Percentiles rank a stretch among this genome's conserved stretches.
Conservation (phyloP, 2,329 filamentous ascomycete genomes). For the Paramyrothecium sp. region DNA sequence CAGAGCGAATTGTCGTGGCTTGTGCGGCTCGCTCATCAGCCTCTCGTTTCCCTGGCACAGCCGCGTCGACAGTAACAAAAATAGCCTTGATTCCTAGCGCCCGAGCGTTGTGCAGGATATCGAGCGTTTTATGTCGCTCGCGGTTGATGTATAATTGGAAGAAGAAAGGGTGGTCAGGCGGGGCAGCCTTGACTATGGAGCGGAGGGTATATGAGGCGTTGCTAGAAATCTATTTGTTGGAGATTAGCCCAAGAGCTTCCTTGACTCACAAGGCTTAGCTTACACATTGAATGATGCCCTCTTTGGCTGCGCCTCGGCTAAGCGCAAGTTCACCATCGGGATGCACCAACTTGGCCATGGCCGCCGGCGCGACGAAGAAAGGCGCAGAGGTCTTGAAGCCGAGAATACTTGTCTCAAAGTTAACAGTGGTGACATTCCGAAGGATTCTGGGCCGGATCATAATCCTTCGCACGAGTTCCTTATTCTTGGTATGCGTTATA, state of each 20-base stretch:
- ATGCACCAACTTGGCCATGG: slow-evolving; percentile 15
- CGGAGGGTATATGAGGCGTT: slow-evolving; percentile 48
- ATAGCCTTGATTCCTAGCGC: slow-evolving; percentile 48
- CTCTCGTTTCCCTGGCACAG: slow-evolving; percentile 55
- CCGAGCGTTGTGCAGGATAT: slow-evolving; percentile 36
- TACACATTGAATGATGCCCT: slow-evolving; percentile 48
- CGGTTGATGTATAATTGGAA: slow-evolving; percentile 56
- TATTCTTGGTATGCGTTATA: slow-evolving; percentile 48
- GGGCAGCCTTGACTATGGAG: slow-evolving; percentile 37
- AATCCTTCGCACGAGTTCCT: slow-evolving; percentile 44
- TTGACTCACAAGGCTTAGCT: slow-evolving; percentile 7
- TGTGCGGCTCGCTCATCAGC: slow-evolving; percentile 52
- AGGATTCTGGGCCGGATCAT: slow-evolving; percentile 52
- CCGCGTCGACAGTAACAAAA: slow-evolving; percentile 55
- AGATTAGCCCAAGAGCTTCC: too few relatives aligned
- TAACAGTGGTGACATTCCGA: slow-evolving; percentile 41
- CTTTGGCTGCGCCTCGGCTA: slow-evolving; percentile 43
- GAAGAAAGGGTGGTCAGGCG: slow-evolving; percentile 39
- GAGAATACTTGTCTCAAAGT: slow-evolving; percentile 18
- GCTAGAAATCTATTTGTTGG: slow-evolving; percentile 38
- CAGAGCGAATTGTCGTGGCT: slow-evolving; percentile 36
- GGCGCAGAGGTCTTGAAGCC: slow-evolving; percentile 13
- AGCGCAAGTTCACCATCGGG: slow-evolving; percentile 47
- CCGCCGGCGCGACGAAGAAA: slow-evolving; percentile 18
- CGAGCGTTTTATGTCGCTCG: slow-evolving; percentile 45